These are phyloP conservation scores for Osmozyma mogii DNA, from an alignment of 805 yeast genomes.

Conservation along the genomic window DNA sequence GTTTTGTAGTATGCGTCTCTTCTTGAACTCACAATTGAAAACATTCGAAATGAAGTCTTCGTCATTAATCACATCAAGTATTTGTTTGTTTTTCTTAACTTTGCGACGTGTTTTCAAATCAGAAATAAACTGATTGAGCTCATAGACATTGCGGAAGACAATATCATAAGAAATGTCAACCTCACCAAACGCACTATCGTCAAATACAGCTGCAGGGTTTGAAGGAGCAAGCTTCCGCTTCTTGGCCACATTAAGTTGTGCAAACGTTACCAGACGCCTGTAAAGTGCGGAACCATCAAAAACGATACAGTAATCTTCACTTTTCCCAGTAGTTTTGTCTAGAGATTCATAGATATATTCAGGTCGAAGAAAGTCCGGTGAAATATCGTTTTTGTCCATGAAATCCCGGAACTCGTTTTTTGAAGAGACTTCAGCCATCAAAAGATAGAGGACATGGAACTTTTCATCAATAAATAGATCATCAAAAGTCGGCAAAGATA, in stretches of 20 bases:
- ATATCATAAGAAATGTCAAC: conserved; percentile 21
- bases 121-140: conserved; percentile 17
- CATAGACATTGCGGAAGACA: conserved; percentile 23
- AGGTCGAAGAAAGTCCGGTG: conserved; percentile 19
- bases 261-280: conserved; percentile 21
- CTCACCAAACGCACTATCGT: conserved; percentile 25
- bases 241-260: conserved; percentile 25
- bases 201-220: conserved; percentile 22
- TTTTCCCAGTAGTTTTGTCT: conserved; percentile 5
- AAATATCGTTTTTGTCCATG: conserved; percentile 30
- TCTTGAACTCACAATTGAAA: conserved; percentile 39
- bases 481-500: conserved; percentile 26
- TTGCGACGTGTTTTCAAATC: conserved; percentile 17
- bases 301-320: conserved; percentile 30
- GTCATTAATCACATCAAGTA: conserved; percentile 12
- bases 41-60: conserved; percentile 15
- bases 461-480: conserved; percentile 37
- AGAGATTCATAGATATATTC: conserved; percentile 9
- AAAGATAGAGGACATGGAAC: conserved; percentile 38
- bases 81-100: conserved; percentile 22
- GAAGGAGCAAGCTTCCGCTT: conserved; percentile 26
- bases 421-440: conserved; percentile 37
- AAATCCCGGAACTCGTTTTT: conserved; percentile 40
- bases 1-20: conserved; percentile 45
- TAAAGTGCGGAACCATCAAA: conserved; percentile 50